These are phyloP conservation scores for Adenanthera pavonina DNA, from an alignment of 306 rosid genomes.

Conservation along the genomic window DNA sequence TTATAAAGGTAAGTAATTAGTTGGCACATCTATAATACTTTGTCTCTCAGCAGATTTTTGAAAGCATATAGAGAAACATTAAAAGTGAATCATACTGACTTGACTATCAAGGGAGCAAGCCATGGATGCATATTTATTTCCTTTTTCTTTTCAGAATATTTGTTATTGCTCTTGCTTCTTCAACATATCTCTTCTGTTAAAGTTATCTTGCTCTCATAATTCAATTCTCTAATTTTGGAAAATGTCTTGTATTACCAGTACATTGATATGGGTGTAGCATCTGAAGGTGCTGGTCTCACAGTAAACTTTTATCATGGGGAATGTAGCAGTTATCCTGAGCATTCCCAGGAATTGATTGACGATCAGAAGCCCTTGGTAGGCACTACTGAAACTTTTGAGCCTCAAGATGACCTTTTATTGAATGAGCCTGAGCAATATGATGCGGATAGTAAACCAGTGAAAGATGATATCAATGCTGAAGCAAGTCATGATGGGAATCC, in stretches of 20 bases:
- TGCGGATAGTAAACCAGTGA: conserved; percentile 33
- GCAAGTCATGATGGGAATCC: conserved; percentile 41
- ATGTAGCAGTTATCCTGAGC: conserved; percentile 60
- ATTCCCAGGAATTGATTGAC: conserved; percentile 46
- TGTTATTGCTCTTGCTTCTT: neutral
- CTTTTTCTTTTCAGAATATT: neutral
- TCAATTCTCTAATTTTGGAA: conserved; percentile 15
- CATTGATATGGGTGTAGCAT: conserved; percentile 37
- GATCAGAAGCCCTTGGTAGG: conserved; percentile 50
- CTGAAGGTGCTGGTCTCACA: conserved; percentile 45
- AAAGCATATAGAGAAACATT: conserved; percentile 1
- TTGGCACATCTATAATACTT: neutral
- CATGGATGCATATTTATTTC: neutral
- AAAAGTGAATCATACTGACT: conserved; percentile 15
- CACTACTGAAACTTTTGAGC: conserved; percentile 41
- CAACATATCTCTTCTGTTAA: neutral
- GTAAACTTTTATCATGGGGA: conserved; percentile 62
- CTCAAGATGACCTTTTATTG: conserved; percentile 33
- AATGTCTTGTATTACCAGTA: conserved; percentile 46
- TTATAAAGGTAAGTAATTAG: neutral
- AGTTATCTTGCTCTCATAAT: neutral
- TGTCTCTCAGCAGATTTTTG: neutral
- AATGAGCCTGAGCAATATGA: conserved; percentile 48
- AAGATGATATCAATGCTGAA: conserved; percentile 53
- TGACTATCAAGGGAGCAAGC: neutral